A percentile compares a stretch with the other conserved stretches of the same genome.
Evolutionary conservation across 2,329 filamentous ascomycete species (phyloP).

Genomic region (Tolypocladium cylindrosporum): DNA sequence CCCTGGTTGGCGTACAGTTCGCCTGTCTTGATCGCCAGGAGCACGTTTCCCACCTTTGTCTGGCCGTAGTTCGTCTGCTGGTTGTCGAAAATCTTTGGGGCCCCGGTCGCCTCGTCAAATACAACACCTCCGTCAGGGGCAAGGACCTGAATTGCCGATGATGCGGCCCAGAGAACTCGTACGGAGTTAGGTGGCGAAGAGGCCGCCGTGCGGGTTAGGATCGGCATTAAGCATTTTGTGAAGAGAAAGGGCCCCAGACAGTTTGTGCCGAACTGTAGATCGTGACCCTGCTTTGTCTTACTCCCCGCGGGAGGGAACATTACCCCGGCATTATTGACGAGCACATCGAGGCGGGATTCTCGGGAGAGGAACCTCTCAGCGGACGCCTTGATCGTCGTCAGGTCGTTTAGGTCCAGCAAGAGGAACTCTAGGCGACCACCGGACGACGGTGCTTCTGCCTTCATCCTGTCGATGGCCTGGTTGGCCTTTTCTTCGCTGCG

Average conservation of each 20-base stretch:
- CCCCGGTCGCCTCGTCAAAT: background rate
- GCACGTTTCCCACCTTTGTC: background rate
- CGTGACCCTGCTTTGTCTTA: background rate
- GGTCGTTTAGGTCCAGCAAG: background rate
- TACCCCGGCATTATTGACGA: background rate
- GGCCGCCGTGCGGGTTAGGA: background rate
- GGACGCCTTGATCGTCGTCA: background rate
- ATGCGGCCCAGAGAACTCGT: background rate
- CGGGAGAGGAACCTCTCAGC: background rate
- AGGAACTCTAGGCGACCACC: background rate
- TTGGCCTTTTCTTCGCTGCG: background rate
- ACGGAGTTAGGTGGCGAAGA: background rate
- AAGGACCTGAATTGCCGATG: background rate
- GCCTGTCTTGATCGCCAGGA: background rate
- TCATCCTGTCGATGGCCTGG: background rate
- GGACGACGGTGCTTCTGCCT: background rate
- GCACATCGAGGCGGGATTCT: background rate
- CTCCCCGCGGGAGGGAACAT: background rate
- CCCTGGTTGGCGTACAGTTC: background rate
- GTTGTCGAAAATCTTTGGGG: background rate
- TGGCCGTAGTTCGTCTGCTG: background rate
- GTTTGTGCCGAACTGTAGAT: background rate
- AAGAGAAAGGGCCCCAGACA: background rate
- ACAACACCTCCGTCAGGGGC: background rate
- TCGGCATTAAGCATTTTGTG: background rate